Percentiles rank a stretch among this genome's conserved stretches.
These are phyloP conservation scores for Geotrichum europaeum DNA, from an alignment of 1,139 yeast genomes.

Conservation along the genomic window DNA sequence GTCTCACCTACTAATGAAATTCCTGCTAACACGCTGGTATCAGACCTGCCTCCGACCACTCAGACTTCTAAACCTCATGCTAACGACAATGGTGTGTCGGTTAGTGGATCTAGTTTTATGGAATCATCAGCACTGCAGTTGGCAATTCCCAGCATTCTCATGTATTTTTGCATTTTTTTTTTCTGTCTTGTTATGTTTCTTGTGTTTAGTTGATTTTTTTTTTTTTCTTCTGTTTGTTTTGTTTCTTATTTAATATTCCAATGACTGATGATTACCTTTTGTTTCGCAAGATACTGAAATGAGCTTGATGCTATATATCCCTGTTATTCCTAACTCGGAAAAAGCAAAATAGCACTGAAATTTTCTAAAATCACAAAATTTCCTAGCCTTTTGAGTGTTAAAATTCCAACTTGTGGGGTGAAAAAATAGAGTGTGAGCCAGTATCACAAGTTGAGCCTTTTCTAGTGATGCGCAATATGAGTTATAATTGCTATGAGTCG, in stretches of 20 bases:
- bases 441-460: neutral
- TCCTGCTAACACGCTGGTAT: neutral
- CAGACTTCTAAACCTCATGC: neutral
- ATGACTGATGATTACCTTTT: neutral
- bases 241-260: neutral
- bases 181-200: neutral
- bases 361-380: no score
- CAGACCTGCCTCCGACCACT: neutral
- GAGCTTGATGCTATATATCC: neutral
- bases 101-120: neutral
- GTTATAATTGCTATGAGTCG: neutral
- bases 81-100: constrained; percentile 2
- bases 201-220: neutral
- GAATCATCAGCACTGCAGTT: neutral
- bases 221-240: neutral
- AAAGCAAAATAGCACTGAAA: no score
- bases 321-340: neutral
- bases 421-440: no score
- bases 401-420: no score
- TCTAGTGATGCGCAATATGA: no score
- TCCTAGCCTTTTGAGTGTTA: no score
- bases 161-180: neutral
- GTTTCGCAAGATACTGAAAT: neutral
- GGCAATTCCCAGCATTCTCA: neutral
- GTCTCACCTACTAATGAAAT: neutral